Evolutionary conservation across 495 filamentous ascomycete species (phyloP), one percentile per base, ranked within the genome.

Genomic region (Peziza echinospora): DNA sequence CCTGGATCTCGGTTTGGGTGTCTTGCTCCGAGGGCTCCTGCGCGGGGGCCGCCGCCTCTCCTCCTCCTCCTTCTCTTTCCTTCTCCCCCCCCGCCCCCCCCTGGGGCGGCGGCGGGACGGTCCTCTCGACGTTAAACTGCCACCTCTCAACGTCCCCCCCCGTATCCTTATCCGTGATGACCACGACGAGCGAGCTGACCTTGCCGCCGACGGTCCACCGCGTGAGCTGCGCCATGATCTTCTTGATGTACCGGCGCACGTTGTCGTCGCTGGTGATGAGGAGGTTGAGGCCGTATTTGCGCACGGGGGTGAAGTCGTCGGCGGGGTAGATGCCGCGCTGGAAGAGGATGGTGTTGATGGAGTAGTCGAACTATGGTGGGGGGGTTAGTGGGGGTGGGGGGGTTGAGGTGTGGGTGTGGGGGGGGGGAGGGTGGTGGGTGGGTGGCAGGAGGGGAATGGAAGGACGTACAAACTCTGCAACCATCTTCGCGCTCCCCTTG

Each of bases 281-380:
- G 84, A 97, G 96, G 57, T 92, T 96, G 53, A 97, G 76, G 55
- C 91, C 91, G 76, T 97, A 97, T 69, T 97, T 97, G 65, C 96
- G 96, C 55, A 97, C 84, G 21, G 87, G 78, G 51, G 80, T 85
- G 60, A 97, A 97, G 66, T 97, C 89, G 56, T 97, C 89, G 24
- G 89, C 86, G 30, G 91, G 89, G 63, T 97, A 97, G 45, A 97
- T 89, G 44, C 85, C 89, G 54, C 89, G 73, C 62, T 96, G 91
- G 71, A 93, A 92, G 53, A 43, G 41, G 8, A 43, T 43, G 16
- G 41, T 43, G 21, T 43, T 43, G 41, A 43, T 43, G 41, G n/a
- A n/a, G 41, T 43, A 43, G n/a, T 43, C 41, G 10, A 43, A 43
- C 78, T 83, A 51, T 11, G 21, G 17, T 10, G 37, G 5, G 40